Base-by-base conservation (phyloP, 805 yeast genomes). In the Lachancea lanzarotensis region DNA sequence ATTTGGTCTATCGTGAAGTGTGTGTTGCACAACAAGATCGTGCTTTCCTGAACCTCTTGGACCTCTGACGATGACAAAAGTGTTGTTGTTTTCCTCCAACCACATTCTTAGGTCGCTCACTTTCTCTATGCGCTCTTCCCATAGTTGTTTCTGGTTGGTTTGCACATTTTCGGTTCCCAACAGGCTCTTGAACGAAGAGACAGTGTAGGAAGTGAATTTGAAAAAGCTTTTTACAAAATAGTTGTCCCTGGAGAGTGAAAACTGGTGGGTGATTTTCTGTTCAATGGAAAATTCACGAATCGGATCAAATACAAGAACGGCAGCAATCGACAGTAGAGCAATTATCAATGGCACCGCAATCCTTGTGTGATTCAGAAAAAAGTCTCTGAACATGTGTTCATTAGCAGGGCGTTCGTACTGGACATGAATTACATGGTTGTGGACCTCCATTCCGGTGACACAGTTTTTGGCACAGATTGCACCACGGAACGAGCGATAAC, bases 31-130 rank as follows among this genome's bases (percentile, higher is more conserved):
- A 3, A 91, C 89, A 48, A 88, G 67, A 48, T 81, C 91, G 48
- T 81, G 76, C 56, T 93, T 91, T 18, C 98, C 98, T n/a, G 95
- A 81, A 4, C 98, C 98, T 52, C 87, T 75, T 4, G 98, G 98
- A 11, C 98, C 98, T 50, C 82, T 78, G 2, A 93, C 81, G 2
- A 93, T 79, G 20, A 91, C 89, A 59, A 89, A 93, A 1, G 97
- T 87, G 60, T 84, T 82, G n/a, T 81, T 80, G 50, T 89, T 90
- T 62, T 93, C 98, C 46, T 79, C 81, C 5, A 93, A 68, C 93
- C 95, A 85, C 52, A 84, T 68, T 52, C 74, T 75, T 45, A 93
- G 58, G 51, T 84, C 87, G 46, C 81, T 79, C 0, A 83, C 79
- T 48, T 77, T 75, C 42, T 81, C 84, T 32, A 70, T 63, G 35